Evolutionary conservation across 352 stramenopile genomes (phyloP), one percentile per base, ranked within the genome.

Genomic region (Globisporangium parvum): DNA sequence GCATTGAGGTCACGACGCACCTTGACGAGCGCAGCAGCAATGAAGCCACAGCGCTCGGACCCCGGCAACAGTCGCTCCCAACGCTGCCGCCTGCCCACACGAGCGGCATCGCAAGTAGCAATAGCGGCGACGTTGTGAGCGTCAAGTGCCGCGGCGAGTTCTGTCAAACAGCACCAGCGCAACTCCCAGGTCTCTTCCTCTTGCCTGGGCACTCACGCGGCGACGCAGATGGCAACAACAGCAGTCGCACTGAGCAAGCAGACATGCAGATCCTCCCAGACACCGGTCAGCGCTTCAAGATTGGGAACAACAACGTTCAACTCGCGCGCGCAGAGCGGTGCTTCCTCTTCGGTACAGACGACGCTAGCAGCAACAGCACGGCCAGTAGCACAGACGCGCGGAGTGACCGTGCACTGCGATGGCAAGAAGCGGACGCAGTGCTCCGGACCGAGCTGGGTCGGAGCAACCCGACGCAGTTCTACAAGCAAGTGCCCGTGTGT

Each of bases 401-500:
- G 8, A 47, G 33, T 15, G 55, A 47, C 10, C 47, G 81, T 2
- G 64, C 57, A 5, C 53, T 87, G 17, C 59, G 73, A 42, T 93
- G 80, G 82, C 75, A 86, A 57, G 80, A 88, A 49, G 68, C 73
- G 1, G 80, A 90, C 42, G 85, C 75, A 21, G 59, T 83, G 8
- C 64, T 85, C 17, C 76, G 80, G 10, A 77, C 73, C 55, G 75
- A 91, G 49, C 56, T 93, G 6, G 83, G 80, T 0, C 72, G 80
- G 0, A 57, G 65, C 1, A 88, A 93, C 15, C 80, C 83, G 23
- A 72, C 62, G 15, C 71, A 78, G 24, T 93, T 87, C 49, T 91
- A 93, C 67, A 91, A 89, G 56, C 83, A 89, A 64, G 79, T 88
- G 10, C 41, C 55, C 0, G 79, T 93, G 11, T 93, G 83, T 31